Percentiles rank a stretch among this genome's conserved stretches.
These are phyloP conservation scores for Carallia brachiata DNA, from an alignment of 345 rosid species.

Conservation along the genomic window DNA sequence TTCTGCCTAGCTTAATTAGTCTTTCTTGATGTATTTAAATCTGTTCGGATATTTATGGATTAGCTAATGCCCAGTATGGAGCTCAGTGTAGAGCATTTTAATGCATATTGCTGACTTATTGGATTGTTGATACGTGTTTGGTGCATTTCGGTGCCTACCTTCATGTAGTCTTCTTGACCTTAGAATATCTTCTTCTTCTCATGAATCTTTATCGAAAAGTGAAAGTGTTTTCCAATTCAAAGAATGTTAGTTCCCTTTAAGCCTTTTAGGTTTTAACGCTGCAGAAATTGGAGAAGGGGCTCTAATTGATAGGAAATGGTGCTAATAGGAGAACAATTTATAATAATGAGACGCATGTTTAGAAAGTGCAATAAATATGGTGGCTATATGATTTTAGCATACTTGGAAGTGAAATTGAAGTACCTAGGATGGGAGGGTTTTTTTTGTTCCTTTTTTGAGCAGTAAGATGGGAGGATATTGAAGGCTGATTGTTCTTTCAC, in stretches of 20 bases:
- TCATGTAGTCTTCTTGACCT: not conserved
- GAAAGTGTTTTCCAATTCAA: not conserved
- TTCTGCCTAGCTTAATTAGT: not conserved
- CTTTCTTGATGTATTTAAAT: not conserved
- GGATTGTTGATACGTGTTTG: not conserved
- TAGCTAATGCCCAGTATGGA: not conserved
- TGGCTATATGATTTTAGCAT: not conserved
- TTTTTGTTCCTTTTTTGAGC: too few relatives aligned
- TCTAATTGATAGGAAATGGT: not conserved
- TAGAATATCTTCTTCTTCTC: slow-evolving; percentile 3
- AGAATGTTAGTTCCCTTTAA: not conserved
- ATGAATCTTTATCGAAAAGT: slow-evolving; percentile 5
- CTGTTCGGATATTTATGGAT: not conserved
- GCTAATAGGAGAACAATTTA: not conserved
- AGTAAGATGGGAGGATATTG: not conserved
- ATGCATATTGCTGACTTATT: not conserved
- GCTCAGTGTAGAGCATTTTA: slow-evolving; percentile 3
- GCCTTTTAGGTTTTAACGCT: not conserved
- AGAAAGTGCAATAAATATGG: not conserved
- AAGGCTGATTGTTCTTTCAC: not conserved
- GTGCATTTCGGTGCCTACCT: not conserved
- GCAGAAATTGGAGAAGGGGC: not conserved
- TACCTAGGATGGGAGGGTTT: not conserved
- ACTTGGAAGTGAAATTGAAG: not conserved
- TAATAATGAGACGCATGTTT: not conserved